Evolutionary conservation across 192 early-diverging fungal species (phyloP), one percentile per base, ranked within the genome.

Genomic region (Coemansia sp.): DNA sequence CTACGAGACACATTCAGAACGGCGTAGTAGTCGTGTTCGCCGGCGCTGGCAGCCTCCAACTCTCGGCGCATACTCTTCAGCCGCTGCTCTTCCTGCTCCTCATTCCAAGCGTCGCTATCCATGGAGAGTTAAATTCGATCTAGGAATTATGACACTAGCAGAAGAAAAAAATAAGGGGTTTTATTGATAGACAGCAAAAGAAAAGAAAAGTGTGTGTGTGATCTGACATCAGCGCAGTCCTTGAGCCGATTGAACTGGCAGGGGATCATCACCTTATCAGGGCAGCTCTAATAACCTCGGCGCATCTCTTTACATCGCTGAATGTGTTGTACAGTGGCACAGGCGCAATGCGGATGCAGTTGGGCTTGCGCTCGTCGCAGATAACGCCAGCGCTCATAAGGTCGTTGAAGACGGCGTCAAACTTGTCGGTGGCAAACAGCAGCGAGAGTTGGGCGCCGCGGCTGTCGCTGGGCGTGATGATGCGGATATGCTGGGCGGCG

Each of bases 381-480:
- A 97, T 86, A 9, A 97, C 87, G 6, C 92, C 96, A 3, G 85
- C 69, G 8, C 62, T 69, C 24, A 73, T 62, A 69, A 98, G 81
- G 0, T 72, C 87, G 0, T 85, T 74, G 85, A 92, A 91, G 6
- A 95, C 88, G 2, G 70, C 70, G 41, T 81, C 73, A 20, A 92
- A 88, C 22, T 76, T 70, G 0, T 47, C 72, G 5, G 65, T 53
- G 3, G 55, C 65, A 49, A 93, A 83, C 44, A 89, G 64, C 47
- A 98, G 69, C 38, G 93, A 95, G 39, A 99, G 80, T 81, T 99
- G 97, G 24, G 90, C 90, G 0, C 97, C 97, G 18, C 96, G 89
- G 47, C 91, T 83, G 27, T 86, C 72, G 2, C 68, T 43, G 5
- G 96, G 96, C 0, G 96, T 97, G 46, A 99, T 87, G 70, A 96